These are phyloP conservation scores for Yamadazyma pseudoaaseri DNA, from an alignment of 1,139 yeast genomes.

Conservation along the genomic window DNA sequence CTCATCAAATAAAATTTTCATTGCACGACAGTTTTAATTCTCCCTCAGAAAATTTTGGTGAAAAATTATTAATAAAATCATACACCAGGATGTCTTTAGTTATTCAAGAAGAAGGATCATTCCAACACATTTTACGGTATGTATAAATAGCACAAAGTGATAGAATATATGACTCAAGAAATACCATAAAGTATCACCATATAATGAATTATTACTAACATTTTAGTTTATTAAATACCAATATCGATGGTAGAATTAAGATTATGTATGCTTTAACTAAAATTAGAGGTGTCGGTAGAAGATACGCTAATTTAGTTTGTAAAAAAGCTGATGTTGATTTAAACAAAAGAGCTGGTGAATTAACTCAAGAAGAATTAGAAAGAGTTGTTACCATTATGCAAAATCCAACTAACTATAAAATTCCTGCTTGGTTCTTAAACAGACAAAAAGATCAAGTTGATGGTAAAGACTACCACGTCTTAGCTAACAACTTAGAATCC, in stretches of 20 bases:
- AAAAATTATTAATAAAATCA: constrained; percentile 1
- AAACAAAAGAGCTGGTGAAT: constrained; percentile 99
- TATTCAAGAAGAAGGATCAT: constrained; percentile 98
- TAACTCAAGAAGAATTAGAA: constrained; percentile 99
- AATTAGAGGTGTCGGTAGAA: constrained; percentile 99
- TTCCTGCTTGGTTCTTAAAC: constrained; percentile 99
- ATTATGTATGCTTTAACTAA: constrained; percentile 99
- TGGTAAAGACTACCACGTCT: constrained; percentile 99
- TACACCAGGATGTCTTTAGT: constrained; percentile 83
- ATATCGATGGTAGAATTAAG: constrained; percentile 99
- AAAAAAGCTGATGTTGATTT: constrained; percentile 99
- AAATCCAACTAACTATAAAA: constrained; percentile 99
- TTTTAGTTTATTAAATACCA: constrained; percentile 96
- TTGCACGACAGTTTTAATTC: neutral
- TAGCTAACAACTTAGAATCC: constrained; percentile 98
- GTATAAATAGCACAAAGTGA: constrained; percentile 42
- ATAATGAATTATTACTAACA: constrained; percentile 17
- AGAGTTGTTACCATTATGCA: constrained; percentile 99
- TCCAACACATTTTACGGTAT: constrained; percentile 99
- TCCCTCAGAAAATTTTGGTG: constrained; percentile 1
- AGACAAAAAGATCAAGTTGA: constrained; percentile 98
- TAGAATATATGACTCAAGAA: neutral
- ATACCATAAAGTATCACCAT: too few relatives aligned
- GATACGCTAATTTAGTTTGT: constrained; percentile 99
- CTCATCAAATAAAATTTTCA: neutral